phyloP scores from a whole-genome alignment of 805 yeast genomes.

The Grigorovia jiainica region DNA sequence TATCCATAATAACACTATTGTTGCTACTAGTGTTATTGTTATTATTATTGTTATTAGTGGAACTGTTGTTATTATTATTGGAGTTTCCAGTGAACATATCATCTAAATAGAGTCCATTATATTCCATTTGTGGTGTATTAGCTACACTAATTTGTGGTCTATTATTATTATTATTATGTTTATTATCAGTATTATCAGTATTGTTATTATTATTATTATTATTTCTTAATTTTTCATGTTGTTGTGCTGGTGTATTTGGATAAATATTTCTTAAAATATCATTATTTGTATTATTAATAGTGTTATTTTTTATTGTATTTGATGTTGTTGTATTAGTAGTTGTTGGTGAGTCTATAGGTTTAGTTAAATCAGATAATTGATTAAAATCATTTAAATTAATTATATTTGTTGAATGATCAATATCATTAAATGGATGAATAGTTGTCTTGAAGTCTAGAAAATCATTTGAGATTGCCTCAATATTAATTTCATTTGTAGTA shows the following conservation, averaged over 20 bases:
- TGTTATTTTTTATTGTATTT: too few relatives aligned
- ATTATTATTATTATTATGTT: background rate
- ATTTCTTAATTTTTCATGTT: constrained; percentile 16
- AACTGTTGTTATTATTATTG: background rate
- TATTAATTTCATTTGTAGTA: background rate
- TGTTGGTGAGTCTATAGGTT: background rate
- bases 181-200: background rate
- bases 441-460: constrained; percentile 1
- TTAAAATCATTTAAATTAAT: background rate
- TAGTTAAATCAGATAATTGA: background rate
- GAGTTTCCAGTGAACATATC: constrained; percentile 12
- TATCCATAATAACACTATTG: background rate
- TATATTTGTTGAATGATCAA: background rate
- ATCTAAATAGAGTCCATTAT: constrained; percentile 10
- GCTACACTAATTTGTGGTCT: background rate
- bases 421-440: background rate
- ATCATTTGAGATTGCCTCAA: constrained; percentile 1
- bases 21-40: background rate
- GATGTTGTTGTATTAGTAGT: background rate
- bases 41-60: background rate
- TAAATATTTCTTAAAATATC: constrained; percentile 3
- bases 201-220: background rate
- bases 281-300: background rate
- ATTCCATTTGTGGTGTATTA: background rate
- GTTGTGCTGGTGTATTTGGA: constrained; percentile 16